Conservation (phyloP, 2,329 filamentous ascomycete species). For the Falciphora oryzae region DNA sequence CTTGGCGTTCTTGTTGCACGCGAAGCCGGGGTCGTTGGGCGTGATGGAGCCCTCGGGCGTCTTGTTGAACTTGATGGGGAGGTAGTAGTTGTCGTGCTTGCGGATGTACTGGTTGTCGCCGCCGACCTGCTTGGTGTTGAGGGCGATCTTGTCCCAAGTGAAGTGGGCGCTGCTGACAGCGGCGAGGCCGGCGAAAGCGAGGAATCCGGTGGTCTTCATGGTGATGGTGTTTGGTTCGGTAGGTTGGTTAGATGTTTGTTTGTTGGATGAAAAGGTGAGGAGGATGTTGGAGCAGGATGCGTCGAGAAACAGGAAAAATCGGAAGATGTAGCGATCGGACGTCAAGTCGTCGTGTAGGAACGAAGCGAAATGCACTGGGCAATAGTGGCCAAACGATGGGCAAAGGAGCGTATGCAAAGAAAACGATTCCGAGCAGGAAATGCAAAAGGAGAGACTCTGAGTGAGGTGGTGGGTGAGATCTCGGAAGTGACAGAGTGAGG, state of each 20-base stretch:
- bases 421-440: background rate
- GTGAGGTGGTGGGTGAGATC: background rate
- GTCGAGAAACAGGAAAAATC: background rate
- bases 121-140: conserved; percentile 3
- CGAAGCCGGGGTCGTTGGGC: conserved; percentile 1
- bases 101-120: conserved; percentile 5
- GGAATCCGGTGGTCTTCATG: conserved; percentile 9
- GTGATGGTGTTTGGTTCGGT: background rate
- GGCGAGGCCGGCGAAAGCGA: conserved; percentile 1
- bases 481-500: background rate
- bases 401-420: background rate
- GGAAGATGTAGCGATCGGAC: background rate
- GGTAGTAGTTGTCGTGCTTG: conserved; percentile 7
- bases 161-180: conserved; percentile 3
- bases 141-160: conserved; percentile 1
- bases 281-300: background rate
- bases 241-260: background rate
- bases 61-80: conserved; percentile 8
- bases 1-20: conserved; percentile 6
- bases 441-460: background rate
- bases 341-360: background rate
- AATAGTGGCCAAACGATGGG: background rate
- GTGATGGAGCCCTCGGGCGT: conserved; percentile 5
- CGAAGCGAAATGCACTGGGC: conserved; percentile 1
- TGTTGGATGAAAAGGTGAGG: background rate